phyloP scores from a whole-genome alignment of 2,329 filamentous ascomycete genomes.

The Colletotrichum sp. region DNA sequence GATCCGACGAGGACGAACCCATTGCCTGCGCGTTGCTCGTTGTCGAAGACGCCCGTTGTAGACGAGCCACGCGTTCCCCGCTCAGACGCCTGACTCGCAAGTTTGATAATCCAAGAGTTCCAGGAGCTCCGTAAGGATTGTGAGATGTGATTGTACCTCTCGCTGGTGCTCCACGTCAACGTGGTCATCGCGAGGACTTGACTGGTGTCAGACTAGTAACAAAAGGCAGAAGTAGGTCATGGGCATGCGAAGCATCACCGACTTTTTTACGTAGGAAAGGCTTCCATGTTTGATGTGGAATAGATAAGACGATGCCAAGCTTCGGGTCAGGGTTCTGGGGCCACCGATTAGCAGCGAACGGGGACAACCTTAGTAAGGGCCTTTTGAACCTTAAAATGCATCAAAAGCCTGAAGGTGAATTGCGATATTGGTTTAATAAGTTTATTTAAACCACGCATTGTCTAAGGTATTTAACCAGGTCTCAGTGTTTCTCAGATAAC shows the following conservation, averaged over 20 bases:
- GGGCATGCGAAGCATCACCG: background rate
- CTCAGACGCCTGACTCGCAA: background rate
- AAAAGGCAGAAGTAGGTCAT: background rate
- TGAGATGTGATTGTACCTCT: background rate
- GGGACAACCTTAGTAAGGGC: background rate
- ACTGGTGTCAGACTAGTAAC: background rate
- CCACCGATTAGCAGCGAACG: background rate
- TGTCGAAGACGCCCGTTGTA: background rate
- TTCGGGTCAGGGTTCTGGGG: background rate
- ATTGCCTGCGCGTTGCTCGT: background rate
- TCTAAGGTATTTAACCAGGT: rapidly evolving
- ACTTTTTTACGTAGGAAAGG: background rate
- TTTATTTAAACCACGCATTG: background rate
- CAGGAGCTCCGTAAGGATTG: background rate
- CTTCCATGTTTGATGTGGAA: background rate
- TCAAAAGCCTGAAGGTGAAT: background rate
- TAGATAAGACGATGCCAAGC: background rate
- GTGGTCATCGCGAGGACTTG: background rate
- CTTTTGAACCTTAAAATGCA: background rate
- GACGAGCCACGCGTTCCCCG: background rate
- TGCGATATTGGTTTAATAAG: background rate
- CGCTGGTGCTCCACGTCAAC: background rate
- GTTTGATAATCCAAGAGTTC: background rate
- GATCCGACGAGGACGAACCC: background rate
- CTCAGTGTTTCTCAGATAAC: background rate